Evolutionary conservation across 768 basidiomycete species (phyloP), one percentile per base, ranked within the genome.

Genomic region (Psilocybe azurescens): DNA sequence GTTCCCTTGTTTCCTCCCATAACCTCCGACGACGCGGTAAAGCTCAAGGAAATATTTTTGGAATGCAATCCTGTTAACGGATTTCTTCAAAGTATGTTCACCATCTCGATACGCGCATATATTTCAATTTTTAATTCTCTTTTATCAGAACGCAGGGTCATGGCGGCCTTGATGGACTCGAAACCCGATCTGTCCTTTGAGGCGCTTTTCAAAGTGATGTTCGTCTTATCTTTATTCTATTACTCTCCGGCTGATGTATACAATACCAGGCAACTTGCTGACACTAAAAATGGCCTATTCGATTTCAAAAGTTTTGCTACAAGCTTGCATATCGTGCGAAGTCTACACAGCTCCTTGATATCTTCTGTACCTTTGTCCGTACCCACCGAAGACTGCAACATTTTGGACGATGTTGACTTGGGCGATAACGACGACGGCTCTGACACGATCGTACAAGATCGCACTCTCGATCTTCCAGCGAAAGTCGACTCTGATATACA

Each of bases 301-400:
- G 38, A 29, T 5, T 59, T 52, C 51, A 51, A 52, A 18, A 29
- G 41, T 29, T 59, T 59, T 30, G 50, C 50, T 3, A 7, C 52
- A 5, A 50, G 56, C n/a, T 8, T 58, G 56, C 56, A 58, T 30
- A 29, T 44, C 5, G 38, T 53, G 9, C 50, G 39, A 3, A 52
- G 29, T 11, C 50, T 59, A 13, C 36, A 59, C 39, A 52, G n/a
- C 10, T 36, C 24, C 36, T 52, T 52, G 14, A 59, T 59, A 38
- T 46, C 50, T 11, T 28, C 50, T 41, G 24, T 44, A 28, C 58
- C 58, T 9, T 44, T 38, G 1, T 28, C 36, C 11, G 11, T 59
- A 24, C 20, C 39, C 41, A 13, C 58, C 28, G 28, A 59, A 53
- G 36, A 51, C 39, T 53, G 29, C 5, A 20, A 51, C 13, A 53